A percentile compares a stretch with the other conserved stretches of the same genome.
Evolutionary conservation across 306 rosid species (phyloP).

Genomic region (Clitoria ternatea): DNA sequence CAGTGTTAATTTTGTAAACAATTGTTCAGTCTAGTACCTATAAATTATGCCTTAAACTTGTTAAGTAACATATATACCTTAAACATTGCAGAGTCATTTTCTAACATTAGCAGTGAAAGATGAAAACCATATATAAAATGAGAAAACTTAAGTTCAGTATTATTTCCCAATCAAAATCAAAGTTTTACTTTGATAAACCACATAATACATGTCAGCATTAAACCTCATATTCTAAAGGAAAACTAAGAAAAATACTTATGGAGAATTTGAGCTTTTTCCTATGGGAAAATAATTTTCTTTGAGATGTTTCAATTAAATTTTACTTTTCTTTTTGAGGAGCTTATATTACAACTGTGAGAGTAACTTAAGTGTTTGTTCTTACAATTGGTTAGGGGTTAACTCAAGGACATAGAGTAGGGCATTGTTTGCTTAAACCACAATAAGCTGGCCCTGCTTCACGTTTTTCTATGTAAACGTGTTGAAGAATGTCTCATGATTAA

Average conservation of each 20-base stretch:
- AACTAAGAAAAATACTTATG: too few relatives aligned
- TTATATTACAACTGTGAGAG: not conserved
- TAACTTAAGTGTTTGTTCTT: not conserved
- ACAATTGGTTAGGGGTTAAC: not conserved
- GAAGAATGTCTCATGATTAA: slow-evolving; percentile 8
- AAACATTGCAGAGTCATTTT: not conserved
- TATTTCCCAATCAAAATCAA: too few relatives aligned
- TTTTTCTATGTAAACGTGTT: not conserved
- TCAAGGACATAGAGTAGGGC: not conserved
- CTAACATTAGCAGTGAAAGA: not conserved
- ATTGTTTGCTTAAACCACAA: not conserved
- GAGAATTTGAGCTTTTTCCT: too few relatives aligned
- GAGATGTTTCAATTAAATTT: not conserved
- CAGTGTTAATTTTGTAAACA: not conserved
- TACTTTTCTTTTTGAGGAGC: not conserved
- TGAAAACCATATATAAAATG: not conserved
- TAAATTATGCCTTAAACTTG: not conserved
- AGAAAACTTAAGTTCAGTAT: too few relatives aligned
- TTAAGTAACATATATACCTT: not conserved
- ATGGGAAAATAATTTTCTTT: not conserved
- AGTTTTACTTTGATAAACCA: too few relatives aligned
- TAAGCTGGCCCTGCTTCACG: not conserved
- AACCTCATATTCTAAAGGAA: too few relatives aligned
- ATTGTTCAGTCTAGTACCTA: not conserved
- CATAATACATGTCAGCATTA: too few relatives aligned